Base-by-base conservation (phyloP, 2,329 filamentous ascomycete species). In the Pyrenophora seminiperda region DNA sequence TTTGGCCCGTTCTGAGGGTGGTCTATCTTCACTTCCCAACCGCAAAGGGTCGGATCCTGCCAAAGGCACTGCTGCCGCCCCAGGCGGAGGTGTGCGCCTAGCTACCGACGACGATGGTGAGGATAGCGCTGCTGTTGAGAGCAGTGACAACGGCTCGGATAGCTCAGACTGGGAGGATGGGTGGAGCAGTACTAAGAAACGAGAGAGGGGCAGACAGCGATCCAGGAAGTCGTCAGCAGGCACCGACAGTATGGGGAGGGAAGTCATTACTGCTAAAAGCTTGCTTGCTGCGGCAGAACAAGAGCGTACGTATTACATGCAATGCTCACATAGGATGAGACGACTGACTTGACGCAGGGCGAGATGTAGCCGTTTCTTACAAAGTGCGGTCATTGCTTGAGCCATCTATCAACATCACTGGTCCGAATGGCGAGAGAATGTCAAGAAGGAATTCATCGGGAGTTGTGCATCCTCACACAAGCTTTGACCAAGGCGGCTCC, bases 401-500 rank as follows among this genome's bases (percentile, higher is more conserved):
- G 41, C 86, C 87, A 2, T 78, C 84, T 55, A 85, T 89, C 53
- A 86, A 82, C 6, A 73, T 88, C 22, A 89, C 84, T 0, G 81
- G 79, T 22, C 82, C 87, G 1, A 76, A 81, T 3, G 66, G 85
- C 13, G 84, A 88, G 47, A 84, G 81, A 60, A 76, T 77, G 57
- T 71, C 57, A 29, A 72, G 59, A 66, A 81, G 68, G 54, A 86
- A 84, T 67, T 68, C 79, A 1, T 63, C 61, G 3, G 62, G 62
- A 18, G 80, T 81, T 2, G 83, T 94, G 9, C 92, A 95, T 69
- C 92, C 92, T 1, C 84, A 85, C 44, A 96, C 90, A 9, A 94
- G 87, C 68, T 97, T 92, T 68, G 92, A 96, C 65, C 77, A 86
- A 50, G 80, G 82, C 11, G 81, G 81, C 75, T 73, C 87, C 76